Base-by-base conservation (phyloP, 805 yeast genomes). In the Barnettozyma salicaria region DNA sequence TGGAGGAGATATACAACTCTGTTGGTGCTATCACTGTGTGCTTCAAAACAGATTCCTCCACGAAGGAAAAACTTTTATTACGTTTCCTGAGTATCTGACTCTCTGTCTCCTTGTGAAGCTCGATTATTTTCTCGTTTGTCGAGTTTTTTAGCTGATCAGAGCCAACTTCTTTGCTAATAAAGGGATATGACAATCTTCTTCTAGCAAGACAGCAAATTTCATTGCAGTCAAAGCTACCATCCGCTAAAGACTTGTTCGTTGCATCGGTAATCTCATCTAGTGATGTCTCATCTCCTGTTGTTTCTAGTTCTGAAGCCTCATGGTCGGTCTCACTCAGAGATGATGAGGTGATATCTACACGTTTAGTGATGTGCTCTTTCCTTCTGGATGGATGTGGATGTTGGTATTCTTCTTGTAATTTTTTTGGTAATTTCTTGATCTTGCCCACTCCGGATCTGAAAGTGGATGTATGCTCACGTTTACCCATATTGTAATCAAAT, bases 141-240 rank as follows among this genome's bases (percentile, higher is more conserved):
- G n/a, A n/a, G 41, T 58, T 39, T 27, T 41, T 21, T 14, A 64
- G 42, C 5, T 55, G 52, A 27, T 50, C 39, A 1, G 49, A 34
- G 35, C 57, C 64, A 10, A 65, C 24, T 20, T 67, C 74, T 3
- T 47, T 34, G 12, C 48, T 37, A 8, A 61, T 41, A 6, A 54
- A 53, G 1, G 74, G 74, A 30, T 60, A 56, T n/a, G 73, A 64
- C 14, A 55, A 51, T 33, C 74, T 52, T 48, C 74, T 47, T 12
- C 53, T 50, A 17, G 64, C 27, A 14, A 62, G 40, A n/a, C n/a
- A 8, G 7, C 32, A 14, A 25, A 52, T 47, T 6, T 42, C 37
- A 19, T 32, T 28, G 20, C 39, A 37, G 18, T 37, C 30, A 12
- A 39, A 39, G 9, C 19, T 20, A 7, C 10, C 14, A 12, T 17